phyloP scores from a whole-genome alignment of 148 eudicot species.

The Rhododendron williamsianum region DNA sequence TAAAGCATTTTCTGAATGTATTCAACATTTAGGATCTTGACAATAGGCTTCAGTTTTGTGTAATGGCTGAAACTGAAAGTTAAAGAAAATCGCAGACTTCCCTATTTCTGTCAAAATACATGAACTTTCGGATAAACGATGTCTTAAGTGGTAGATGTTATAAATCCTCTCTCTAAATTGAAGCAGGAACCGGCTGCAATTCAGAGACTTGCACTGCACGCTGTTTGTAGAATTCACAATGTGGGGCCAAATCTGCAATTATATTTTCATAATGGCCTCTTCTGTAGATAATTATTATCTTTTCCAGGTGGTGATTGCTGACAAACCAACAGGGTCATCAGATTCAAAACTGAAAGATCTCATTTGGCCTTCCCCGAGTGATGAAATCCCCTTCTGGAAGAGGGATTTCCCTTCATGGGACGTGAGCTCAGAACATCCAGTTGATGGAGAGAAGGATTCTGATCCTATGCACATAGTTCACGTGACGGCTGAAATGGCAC shows the following conservation, averaged over 20 bases:
- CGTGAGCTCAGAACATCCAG: constrained; percentile 24
- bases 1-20: not conserved
- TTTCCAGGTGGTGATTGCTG: constrained; percentile 31
- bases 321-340: constrained; percentile 23
- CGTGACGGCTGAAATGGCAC: constrained; percentile 92
- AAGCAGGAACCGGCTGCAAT: not conserved
- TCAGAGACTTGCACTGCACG: not conserved
- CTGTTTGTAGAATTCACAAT: not conserved
- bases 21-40: not conserved
- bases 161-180: not conserved
- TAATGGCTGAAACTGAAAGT: not conserved
- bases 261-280: not conserved
- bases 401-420: constrained; percentile 38
- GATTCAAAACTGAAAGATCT: constrained; percentile 21
- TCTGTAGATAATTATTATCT: not conserved
- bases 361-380: constrained; percentile 73
- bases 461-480: constrained; percentile 58
- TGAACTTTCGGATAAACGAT: not conserved
- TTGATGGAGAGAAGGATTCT: constrained; percentile 38
- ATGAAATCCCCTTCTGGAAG: constrained; percentile 71
- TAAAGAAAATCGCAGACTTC: not conserved
- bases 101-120: not conserved
- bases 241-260: not conserved
- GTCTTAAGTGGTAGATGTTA: not conserved
- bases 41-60: not conserved